Percentiles rank a stretch among this genome's conserved stretches.
Evolutionary conservation across 2,329 filamentous ascomycete species (phyloP).

Genomic region (Beauveria australis): DNA sequence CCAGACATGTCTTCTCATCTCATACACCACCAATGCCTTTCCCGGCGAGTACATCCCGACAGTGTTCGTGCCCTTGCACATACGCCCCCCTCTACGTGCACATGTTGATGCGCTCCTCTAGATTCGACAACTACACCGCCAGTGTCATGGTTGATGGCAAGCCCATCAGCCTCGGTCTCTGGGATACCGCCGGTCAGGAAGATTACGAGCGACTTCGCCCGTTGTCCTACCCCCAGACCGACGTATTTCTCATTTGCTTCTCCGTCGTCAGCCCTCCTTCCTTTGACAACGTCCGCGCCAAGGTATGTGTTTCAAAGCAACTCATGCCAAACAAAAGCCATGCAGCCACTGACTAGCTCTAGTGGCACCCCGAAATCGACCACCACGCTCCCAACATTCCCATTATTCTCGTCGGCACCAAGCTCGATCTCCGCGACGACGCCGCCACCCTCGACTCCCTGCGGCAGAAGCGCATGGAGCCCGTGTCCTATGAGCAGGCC

Average conservation of each 20-base stretch:
- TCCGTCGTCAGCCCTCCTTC: constrained; percentile 96
- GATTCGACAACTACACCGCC: constrained; percentile 98
- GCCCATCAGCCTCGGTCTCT: constrained; percentile 90
- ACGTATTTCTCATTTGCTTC: constrained; percentile 97
- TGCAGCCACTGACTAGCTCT: neutral
- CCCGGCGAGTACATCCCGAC: constrained; percentile 99
- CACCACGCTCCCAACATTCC: constrained; percentile 93
- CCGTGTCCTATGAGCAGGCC: constrained; percentile 92
- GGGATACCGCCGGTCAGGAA: constrained; percentile 98
- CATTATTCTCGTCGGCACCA: constrained; percentile 94
- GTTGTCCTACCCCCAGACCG: constrained; percentile 95
- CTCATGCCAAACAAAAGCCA: neutral
- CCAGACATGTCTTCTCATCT: constrained; percentile 97
- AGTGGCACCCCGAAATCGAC: constrained; percentile 98
- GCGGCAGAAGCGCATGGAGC: constrained; percentile 88
- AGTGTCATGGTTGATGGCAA: constrained; percentile 99
- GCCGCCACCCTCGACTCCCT: constrained; percentile 72
- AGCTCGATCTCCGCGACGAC: constrained; percentile 91
- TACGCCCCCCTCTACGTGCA: constrained; percentile 8
- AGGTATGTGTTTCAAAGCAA: constrained; percentile 52
- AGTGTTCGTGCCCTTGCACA: constrained; percentile 55
- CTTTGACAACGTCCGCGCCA: constrained; percentile 98
- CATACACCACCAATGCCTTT: constrained; percentile 98
- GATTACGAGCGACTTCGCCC: constrained; percentile 94
- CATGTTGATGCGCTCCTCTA: constrained; percentile 29